These are phyloP conservation scores for Coemansia sp. DNA, from an alignment of 192 early-diverging fungal genomes.

Conservation along the genomic window DNA sequence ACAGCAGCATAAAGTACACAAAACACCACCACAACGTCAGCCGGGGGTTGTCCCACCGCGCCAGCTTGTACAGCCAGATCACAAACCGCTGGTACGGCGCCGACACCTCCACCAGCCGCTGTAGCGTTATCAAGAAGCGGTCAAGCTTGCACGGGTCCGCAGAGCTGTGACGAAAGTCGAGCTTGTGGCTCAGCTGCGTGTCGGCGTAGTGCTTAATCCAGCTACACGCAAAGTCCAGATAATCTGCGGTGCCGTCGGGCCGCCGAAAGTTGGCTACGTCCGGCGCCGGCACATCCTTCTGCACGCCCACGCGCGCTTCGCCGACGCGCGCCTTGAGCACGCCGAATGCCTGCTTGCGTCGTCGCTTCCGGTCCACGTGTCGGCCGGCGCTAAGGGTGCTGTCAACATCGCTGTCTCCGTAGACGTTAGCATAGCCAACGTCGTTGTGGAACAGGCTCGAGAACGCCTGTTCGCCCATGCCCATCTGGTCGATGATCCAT, in stretches of 20 bases:
- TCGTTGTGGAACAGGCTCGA: slow-evolving; percentile 36
- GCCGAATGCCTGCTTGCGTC: slow-evolving; percentile 40
- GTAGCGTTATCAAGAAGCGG: slow-evolving; percentile 40
- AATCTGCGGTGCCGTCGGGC: slow-evolving; percentile 39
- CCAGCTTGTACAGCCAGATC: slow-evolving; percentile 47
- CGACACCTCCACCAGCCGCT: slow-evolving; percentile 47
- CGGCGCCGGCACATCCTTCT: slow-evolving; percentile 24
- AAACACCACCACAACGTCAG: slow-evolving; percentile 45
- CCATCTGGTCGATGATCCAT: slow-evolving; percentile 47
- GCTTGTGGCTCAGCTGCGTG: slow-evolving; percentile 40
- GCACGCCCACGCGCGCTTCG: slow-evolving; percentile 49
- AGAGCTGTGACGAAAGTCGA: slow-evolving; percentile 49
- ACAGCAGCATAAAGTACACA: slow-evolving; percentile 42
- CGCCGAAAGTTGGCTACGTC: slow-evolving; percentile 14
- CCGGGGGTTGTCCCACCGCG: slow-evolving; percentile 50
- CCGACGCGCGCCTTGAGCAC: slow-evolving; percentile 35
- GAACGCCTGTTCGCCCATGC: slow-evolving; percentile 44
- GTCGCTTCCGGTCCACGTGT: slow-evolving; percentile 12
- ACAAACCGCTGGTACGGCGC: slow-evolving; percentile 50
- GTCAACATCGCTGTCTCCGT: slow-evolving; percentile 3
- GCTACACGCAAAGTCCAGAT: slow-evolving; percentile 19
- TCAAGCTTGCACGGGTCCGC: slow-evolving; percentile 48
- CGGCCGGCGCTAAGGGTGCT: background rate
- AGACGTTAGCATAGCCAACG: slow-evolving; percentile 14
- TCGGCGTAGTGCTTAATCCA: slow-evolving; percentile 40